Conservation (phyloP, 805 yeast genomes). For the Cephaloascus albidus region DNA sequence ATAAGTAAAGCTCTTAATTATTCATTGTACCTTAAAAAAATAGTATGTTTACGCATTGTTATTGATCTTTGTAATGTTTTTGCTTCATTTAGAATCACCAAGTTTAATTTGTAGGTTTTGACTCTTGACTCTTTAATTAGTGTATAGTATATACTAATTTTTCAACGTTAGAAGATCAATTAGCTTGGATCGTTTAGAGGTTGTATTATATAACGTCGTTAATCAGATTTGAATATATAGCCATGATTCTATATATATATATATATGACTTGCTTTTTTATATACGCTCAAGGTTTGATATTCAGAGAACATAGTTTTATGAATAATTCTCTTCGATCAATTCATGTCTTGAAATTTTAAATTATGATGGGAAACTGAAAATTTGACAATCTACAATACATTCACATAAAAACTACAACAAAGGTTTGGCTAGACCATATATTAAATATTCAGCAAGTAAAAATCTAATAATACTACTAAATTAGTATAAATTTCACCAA, state of each 20-base stretch:
- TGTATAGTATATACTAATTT: neutral
- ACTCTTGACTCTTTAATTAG: neutral
- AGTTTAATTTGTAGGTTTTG: neutral
- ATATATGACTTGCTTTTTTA: too few relatives aligned
- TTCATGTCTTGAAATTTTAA: too few relatives aligned
- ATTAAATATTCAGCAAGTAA: conserved; percentile 13
- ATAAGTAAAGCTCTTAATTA: neutral
- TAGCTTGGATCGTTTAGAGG: neutral
- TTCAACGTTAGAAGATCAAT: neutral
- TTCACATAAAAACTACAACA: conserved; percentile 3
- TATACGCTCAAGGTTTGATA: too few relatives aligned
- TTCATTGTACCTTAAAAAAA: neutral
- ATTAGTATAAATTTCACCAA: neutral
- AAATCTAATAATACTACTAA: conserved; percentile 16
- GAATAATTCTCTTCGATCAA: too few relatives aligned
- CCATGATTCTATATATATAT: too few relatives aligned
- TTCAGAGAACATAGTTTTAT: too few relatives aligned
- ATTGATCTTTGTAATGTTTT: neutral
- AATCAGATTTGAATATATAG: neutral
- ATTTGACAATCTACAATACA: conserved; percentile 8
- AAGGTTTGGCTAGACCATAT: conserved; percentile 7
- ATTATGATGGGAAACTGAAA: conserved; percentile 3
- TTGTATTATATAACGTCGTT: neutral
- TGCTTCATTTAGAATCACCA: neutral
- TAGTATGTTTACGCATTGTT: neutral